Base-by-base conservation (phyloP, 2,329 filamentous ascomycete species). In the Coniochaeta sp. region DNA sequence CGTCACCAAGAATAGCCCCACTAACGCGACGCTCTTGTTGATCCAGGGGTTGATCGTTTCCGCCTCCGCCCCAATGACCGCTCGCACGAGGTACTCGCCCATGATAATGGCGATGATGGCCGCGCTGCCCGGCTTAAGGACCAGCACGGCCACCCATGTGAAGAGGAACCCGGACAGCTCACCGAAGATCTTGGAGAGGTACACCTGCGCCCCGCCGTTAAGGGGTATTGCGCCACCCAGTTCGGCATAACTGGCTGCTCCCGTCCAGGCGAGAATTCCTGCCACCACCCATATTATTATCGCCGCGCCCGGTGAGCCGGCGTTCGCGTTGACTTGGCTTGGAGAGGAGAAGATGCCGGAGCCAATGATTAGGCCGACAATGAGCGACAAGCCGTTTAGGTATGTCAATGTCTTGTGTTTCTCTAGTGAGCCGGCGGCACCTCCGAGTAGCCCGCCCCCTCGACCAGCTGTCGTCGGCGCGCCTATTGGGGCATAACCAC, bases 41-140 rank as follows among this genome's bases (percentile, higher is more conserved):
- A 96, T 81, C 91, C 92, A 97, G 1, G 84, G 81, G 63, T 82
- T 94, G 51, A 91, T 79, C 22, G 83, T 83, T 61, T 88, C 85
- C 2, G 88, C 88, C 53, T 96, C 89, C n/a, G 91, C 84, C 8
- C 91, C 91, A 53, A 95, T 86, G 40, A 87, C 79, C 13, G 91
- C 91, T 46, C 91, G 81, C 50, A 96, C 89, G n/a, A 96, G 74
- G 65, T 99, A 99, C 70, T 99, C 94, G 40, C 94, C 94, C 76
- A 97, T 96, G 63, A 99, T 96, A 59, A 99, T 96, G 58, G 92
- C 81, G 57, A 99, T 90, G 64, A 99, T 99, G 55, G 94, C 94
- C 9, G 91, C 86, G 33, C 89, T 88, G 2, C 94, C 94, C 0
- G 94, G 94, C 71, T 96, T 97, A 55, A 99, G 75, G 12, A 99